Evolutionary conservation across 2,329 filamentous ascomycete genomes (phyloP).

Genomic region (Aspergillus intermedius): DNA sequence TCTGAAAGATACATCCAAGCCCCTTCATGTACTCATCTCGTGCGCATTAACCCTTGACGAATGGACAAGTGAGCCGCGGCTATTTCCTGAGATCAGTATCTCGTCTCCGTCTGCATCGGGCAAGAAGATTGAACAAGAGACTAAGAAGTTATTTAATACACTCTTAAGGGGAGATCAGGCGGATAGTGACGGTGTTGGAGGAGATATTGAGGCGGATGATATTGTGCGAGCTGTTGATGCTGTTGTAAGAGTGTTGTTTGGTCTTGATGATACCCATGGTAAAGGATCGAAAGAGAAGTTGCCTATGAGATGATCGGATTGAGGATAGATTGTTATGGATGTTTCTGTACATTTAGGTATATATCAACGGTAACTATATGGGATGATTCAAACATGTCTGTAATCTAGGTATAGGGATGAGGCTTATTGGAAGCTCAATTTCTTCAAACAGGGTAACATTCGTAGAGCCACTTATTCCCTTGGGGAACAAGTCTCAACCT

Average conservation of each 20-base stretch:
- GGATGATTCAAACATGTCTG: background rate
- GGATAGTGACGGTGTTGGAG: constrained; percentile 7
- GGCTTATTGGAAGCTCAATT: background rate
- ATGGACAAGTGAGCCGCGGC: constrained; percentile 36
- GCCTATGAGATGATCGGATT: background rate
- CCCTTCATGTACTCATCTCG: constrained; percentile 24
- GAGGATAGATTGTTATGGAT: background rate
- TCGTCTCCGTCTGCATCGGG: constrained; percentile 12
- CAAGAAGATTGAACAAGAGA: constrained; percentile 31
- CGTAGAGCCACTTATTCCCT: background rate
- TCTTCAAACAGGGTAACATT: background rate
- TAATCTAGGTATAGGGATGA: background rate
- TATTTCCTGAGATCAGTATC: constrained; percentile 32
- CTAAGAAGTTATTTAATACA: constrained; percentile 29
- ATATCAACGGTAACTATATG: background rate
- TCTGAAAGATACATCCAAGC: constrained; percentile 1
- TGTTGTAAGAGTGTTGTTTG: constrained; percentile 28
- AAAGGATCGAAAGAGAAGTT: background rate
- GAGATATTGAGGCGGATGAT: constrained; percentile 18
- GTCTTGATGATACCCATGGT: constrained; percentile 2
- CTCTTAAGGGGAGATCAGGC: constrained; percentile 22
- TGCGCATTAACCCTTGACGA: constrained; percentile 31
- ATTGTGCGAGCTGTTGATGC: constrained; percentile 32
- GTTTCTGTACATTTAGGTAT: background rate
- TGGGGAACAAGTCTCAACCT: no score